phyloP scores from a whole-genome alignment of 371 early-diverging fungal species.

The Mortierella sp. region DNA sequence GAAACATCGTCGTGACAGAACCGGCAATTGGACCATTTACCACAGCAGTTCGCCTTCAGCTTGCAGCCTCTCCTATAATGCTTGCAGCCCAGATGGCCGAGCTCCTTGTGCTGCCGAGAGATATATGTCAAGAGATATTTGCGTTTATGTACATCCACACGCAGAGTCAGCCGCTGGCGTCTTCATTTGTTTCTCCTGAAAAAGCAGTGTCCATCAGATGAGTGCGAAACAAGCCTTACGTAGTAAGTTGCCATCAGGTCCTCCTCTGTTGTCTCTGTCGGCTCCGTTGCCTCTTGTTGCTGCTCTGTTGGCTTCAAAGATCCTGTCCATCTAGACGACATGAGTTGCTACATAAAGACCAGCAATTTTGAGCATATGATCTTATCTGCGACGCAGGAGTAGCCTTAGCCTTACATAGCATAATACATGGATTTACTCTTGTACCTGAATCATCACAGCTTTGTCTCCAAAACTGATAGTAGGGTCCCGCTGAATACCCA shows the following conservation, averaged over 20 bases:
- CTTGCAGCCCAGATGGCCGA: constrained; percentile 81
- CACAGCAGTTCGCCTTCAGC: constrained; percentile 94
- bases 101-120: constrained; percentile 22
- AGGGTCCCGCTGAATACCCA: constrained; percentile 61
- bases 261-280: constrained; percentile 56
- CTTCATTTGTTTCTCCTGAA: too few relatives aligned
- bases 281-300: constrained; percentile 48
- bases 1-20: constrained; percentile 95
- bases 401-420: too few relatives aligned
- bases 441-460: constrained; percentile 78
- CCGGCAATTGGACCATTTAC: constrained; percentile 89
- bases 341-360: constrained; percentile 62
- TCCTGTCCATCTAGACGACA: constrained; percentile 60
- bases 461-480: constrained; percentile 69
- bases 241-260: constrained; percentile 65
- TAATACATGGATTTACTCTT: too few relatives aligned
- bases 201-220: too few relatives aligned
- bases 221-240: constrained; percentile 47
- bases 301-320: constrained; percentile 9
- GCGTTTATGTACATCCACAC: too few relatives aligned
- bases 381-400: too few relatives aligned
- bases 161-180: too few relatives aligned
- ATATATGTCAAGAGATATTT: too few relatives aligned
- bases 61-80: constrained; percentile 94
- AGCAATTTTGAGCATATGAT: too few relatives aligned